Evolutionary conservation across 1,284 basidiomycete species (phyloP).

Genomic region (Fomitopsis pinicola): DNA sequence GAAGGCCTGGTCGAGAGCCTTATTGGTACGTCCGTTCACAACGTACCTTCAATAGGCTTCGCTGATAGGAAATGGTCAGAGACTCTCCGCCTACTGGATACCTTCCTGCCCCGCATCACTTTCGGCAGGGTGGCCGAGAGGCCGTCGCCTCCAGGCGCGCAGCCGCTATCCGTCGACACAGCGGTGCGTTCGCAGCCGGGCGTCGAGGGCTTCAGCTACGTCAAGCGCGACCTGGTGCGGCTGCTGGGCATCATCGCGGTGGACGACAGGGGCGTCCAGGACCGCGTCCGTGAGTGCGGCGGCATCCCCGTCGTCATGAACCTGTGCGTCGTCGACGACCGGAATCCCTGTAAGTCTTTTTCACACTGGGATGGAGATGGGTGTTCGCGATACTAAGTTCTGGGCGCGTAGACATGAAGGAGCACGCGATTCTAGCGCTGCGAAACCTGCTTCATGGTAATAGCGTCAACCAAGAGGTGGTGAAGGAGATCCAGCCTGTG

Average conservation of each 20-base stretch:
- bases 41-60: background rate
- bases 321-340: constrained; percentile 84
- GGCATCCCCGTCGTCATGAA: constrained; percentile 82
- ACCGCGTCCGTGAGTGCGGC: constrained; percentile 61
- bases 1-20: constrained; percentile 51
- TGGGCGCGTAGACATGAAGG: constrained; percentile 65
- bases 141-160: constrained; percentile 10
- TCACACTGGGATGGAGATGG: background rate
- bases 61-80: constrained; percentile 38
- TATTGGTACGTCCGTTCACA: constrained; percentile 40
- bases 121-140: constrained; percentile 54
- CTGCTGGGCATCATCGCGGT: constrained; percentile 73
- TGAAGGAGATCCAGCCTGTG: constrained; percentile 66
- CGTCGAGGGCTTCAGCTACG: constrained; percentile 62
- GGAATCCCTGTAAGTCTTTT: constrained; percentile 76
- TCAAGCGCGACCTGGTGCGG: constrained; percentile 82
- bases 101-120: constrained; percentile 76
- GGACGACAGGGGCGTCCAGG: constrained; percentile 61
- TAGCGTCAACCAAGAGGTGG: constrained; percentile 72
- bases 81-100: constrained; percentile 63
- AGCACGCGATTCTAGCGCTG: constrained; percentile 84
- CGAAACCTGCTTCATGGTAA: constrained; percentile 77
- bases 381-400: background rate
- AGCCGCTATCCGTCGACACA: background rate
- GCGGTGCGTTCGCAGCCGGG: constrained; percentile 22